A percentile compares a stretch with the other conserved stretches of the same genome.
phyloP scores from a whole-genome alignment of 106 monocot genomes.

The Platanthera guangdongensis region DNA sequence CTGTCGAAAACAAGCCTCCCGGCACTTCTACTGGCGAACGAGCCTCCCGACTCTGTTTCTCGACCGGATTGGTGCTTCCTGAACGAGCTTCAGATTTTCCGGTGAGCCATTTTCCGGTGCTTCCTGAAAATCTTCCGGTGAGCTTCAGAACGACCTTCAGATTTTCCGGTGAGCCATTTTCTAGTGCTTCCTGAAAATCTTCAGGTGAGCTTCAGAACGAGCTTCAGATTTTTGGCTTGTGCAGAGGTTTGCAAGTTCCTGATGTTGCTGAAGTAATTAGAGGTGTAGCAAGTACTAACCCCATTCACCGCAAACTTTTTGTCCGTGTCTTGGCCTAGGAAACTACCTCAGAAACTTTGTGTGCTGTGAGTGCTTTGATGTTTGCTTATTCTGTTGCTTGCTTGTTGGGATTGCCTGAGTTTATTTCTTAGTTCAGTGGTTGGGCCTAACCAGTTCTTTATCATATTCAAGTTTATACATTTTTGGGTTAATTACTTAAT shows the following conservation, averaged over 20 bases:
- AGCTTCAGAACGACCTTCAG: too few relatives aligned
- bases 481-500: background rate
- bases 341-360: constrained; percentile 58
- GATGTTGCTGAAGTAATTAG: constrained; percentile 52
- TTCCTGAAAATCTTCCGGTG: too few relatives aligned
- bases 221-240: too few relatives aligned
- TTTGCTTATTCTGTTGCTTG: constrained; percentile 29
- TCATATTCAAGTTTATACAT: background rate
- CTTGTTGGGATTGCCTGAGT: constrained; percentile 30
- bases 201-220: too few relatives aligned
- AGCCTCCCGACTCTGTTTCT: too few relatives aligned
- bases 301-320: constrained; percentile 63
- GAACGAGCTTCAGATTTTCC: too few relatives aligned
- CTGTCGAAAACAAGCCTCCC: too few relatives aligned
- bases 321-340: constrained; percentile 55
- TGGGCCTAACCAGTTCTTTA: background rate
- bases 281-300: constrained; percentile 44
- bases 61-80: too few relatives aligned
- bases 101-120: too few relatives aligned
- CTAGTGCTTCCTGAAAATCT: too few relatives aligned
- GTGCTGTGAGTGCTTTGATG: constrained; percentile 57
- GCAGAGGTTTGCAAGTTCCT: constrained; percentile 42
- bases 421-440: background rate
- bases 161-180: too few relatives aligned
- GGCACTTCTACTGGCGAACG: too few relatives aligned